Evolutionary conservation across 2,329 filamentous ascomycete genomes (phyloP).

Genomic region (Ceratocystis smalleyi): DNA sequence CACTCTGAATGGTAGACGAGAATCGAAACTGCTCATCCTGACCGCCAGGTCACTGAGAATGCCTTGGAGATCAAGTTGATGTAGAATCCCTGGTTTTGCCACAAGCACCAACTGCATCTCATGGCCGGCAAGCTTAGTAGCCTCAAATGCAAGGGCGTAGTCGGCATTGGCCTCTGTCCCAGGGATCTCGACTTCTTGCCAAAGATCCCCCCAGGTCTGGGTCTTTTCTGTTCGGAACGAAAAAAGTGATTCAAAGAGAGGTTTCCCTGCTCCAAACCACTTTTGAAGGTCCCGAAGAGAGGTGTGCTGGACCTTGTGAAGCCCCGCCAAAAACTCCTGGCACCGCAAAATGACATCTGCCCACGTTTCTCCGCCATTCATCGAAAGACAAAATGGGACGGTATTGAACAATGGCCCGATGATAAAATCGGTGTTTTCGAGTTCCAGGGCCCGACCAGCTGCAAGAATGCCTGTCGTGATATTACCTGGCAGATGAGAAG

Average conservation of each 20-base stretch:
- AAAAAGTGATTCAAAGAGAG: slow-evolving; percentile 67
- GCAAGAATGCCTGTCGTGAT: slow-evolving; percentile 56
- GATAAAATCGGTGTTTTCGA: slow-evolving; percentile 48
- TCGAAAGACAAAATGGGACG: slow-evolving; percentile 47
- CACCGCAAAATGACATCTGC: slow-evolving; percentile 43
- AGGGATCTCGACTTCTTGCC: slow-evolving; percentile 36
- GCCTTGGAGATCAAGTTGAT: background rate
- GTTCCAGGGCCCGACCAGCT: slow-evolving; percentile 59
- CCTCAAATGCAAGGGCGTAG: slow-evolving; percentile 66
- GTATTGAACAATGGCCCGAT: slow-evolving; percentile 87
- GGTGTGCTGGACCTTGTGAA: slow-evolving; percentile 61
- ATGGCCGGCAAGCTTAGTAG: slow-evolving; percentile 36
- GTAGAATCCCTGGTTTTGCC: slow-evolving; percentile 31
- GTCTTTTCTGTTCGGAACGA: slow-evolving; percentile 51
- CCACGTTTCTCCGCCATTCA: slow-evolving; percentile 35
- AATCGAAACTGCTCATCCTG: background rate
- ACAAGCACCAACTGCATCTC: slow-evolving; percentile 43
- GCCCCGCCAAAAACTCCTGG: slow-evolving; percentile 53
- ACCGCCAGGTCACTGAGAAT: background rate
- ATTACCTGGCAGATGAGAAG: slow-evolving; percentile 29
- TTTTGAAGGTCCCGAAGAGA: slow-evolving; percentile 66
- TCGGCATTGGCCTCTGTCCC: slow-evolving; percentile 34
- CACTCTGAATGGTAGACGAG: background rate
- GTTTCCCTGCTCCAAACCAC: slow-evolving; percentile 47
- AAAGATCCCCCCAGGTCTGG: slow-evolving; percentile 28